These are phyloP conservation scores for Bondarzewia mesenterica DNA, from an alignment of 1,284 basidiomycete genomes.

Conservation along the genomic window DNA sequence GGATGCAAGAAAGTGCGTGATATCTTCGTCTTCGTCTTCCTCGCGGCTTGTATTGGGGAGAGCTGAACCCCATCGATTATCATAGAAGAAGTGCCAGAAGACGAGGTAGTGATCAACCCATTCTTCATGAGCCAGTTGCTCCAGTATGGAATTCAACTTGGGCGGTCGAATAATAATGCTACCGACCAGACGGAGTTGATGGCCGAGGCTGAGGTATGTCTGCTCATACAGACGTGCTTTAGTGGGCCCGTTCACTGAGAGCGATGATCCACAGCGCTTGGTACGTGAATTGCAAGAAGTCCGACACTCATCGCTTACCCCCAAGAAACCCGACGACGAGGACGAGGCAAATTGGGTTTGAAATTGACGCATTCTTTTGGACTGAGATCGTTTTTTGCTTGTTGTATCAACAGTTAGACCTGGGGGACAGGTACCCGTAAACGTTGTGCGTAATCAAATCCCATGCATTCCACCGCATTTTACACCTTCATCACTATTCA, in stretches of 20 bases:
- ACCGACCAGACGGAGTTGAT: conserved; percentile 9
- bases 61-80: conserved; percentile 24
- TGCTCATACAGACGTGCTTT: neutral
- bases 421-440: neutral
- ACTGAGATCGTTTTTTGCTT: conserved; percentile 1
- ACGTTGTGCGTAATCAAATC: neutral
- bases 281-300: conserved; percentile 11
- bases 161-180: conserved; percentile 27
- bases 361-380: neutral
- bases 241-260: neutral
- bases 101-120: conserved; percentile 67
- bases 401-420: neutral
- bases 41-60: neutral
- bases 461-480: neutral
- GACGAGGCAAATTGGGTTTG: neutral
- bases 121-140: conserved; percentile 68
- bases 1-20: conserved; percentile 43
- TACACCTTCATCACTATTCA: neutral
- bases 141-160: conserved; percentile 55
- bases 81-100: no score
- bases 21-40: neutral
- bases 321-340: neutral
- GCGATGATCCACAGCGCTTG: conserved; percentile 8
- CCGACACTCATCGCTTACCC: neutral
- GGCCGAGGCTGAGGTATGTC: conserved; percentile 11